phyloP scores from a whole-genome alignment of 169 alveolate genomes.

The Plasmodium gallinaceum region DNA sequence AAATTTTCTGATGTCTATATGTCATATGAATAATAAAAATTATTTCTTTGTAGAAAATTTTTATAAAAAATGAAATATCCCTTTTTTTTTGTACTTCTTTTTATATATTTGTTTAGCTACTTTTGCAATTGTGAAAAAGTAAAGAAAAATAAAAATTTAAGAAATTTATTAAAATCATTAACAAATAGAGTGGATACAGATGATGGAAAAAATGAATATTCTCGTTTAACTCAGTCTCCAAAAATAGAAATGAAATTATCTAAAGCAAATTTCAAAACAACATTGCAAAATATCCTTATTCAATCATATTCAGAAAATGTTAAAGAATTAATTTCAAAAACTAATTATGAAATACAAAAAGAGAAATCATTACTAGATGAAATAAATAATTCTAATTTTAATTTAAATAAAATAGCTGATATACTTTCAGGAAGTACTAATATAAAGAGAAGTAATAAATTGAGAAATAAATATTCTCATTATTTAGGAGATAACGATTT shows the following conservation, averaged over 20 bases:
- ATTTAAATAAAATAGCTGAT: slow-evolving; percentile 13
- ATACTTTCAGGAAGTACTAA: slow-evolving; percentile 3
- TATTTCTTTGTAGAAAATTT: not conserved
- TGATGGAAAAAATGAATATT: slow-evolving; percentile 72
- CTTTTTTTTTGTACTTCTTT: not conserved
- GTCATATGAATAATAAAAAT: not conserved
- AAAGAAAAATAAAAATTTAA: slow-evolving; percentile 24
- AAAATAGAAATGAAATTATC: slow-evolving; percentile 34
- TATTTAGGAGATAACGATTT: slow-evolving; percentile 45
- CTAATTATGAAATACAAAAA: slow-evolving; percentile 34
- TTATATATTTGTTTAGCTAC: not conserved
- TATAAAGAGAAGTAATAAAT: slow-evolving; percentile 7
- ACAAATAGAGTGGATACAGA: slow-evolving; percentile 51
- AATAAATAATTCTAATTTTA: slow-evolving; percentile 40
- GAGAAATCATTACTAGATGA: slow-evolving; percentile 52
- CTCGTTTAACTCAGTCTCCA: slow-evolving; percentile 73
- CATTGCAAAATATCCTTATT: slow-evolving; percentile 52
- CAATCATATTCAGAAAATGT: slow-evolving; percentile 66
- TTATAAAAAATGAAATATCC: not conserved
- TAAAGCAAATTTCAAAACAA: slow-evolving; percentile 40
- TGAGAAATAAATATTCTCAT: slow-evolving; percentile 26
- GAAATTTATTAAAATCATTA: slow-evolving; percentile 44
- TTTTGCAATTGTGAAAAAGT: slow-evolving; percentile 27
- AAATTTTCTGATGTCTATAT: no score
- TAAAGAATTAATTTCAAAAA: slow-evolving; percentile 39